Percentiles rank a stretch among this genome's conserved stretches.
Evolutionary conservation across 129 eudicot species (phyloP).

Genomic region (Sambucus nigra): DNA sequence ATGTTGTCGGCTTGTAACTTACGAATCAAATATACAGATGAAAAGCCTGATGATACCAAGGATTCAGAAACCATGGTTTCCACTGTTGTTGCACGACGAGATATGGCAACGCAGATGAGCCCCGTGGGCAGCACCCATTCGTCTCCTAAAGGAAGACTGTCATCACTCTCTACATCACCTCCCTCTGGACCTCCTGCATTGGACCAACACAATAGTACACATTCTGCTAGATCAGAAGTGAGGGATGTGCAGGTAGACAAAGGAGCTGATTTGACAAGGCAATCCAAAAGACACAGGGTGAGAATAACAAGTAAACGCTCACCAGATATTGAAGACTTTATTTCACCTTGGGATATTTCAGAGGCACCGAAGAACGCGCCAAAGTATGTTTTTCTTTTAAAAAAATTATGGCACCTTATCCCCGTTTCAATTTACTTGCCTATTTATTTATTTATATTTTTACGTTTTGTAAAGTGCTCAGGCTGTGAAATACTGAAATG

Average conservation of each 20-base stretch:
- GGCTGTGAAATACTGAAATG: too few species aligned
- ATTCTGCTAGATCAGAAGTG: constrained; percentile 41
- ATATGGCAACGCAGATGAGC: constrained; percentile 98
- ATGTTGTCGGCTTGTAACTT: constrained; percentile 2
- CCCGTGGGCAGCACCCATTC: constrained; percentile 44
- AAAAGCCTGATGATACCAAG: constrained; percentile 27
- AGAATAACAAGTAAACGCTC: constrained; percentile 26
- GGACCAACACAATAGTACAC: constrained; percentile 7
- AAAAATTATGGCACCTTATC: not conserved
- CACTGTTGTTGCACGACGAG: constrained; percentile 49
- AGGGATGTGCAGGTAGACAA: constrained; percentile 90
- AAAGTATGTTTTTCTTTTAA: constrained; percentile 33
- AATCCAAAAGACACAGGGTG: constrained; percentile 24
- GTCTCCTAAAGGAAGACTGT: constrained; percentile 39
- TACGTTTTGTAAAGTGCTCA: too few species aligned
- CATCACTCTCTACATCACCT: constrained; percentile 34
- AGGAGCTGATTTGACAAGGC: constrained; percentile 35
- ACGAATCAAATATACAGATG: constrained; percentile 40
- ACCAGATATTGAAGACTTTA: constrained; percentile 24
- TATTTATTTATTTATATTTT: too few species aligned
- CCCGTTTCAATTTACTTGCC: too few species aligned
- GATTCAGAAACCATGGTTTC: constrained; percentile 23
- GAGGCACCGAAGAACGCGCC: constrained; percentile 42
- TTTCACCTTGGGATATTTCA: constrained; percentile 38
- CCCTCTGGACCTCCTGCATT: constrained; percentile 18